Percentiles rank a stretch among this genome's conserved stretches.
Evolutionary conservation across 2,329 filamentous ascomycete genomes (phyloP).

Genomic region (Trichoderma lentiforme): DNA sequence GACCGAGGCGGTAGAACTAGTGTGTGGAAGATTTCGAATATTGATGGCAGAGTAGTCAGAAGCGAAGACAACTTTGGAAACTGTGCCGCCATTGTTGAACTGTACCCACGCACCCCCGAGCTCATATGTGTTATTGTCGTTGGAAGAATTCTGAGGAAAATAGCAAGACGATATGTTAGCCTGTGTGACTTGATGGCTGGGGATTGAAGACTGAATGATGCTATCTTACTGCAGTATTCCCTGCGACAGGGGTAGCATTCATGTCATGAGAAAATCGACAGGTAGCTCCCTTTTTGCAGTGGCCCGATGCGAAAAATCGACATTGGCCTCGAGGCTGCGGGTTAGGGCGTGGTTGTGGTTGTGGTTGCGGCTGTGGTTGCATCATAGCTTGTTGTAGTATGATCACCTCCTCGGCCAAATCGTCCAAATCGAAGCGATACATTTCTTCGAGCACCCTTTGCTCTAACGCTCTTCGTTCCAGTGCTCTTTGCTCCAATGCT

Average conservation of each 20-base stretch:
- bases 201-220: not conserved
- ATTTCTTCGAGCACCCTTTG: not conserved
- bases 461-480: not conserved
- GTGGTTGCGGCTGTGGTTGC: not conserved
- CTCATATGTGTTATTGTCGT: not conserved
- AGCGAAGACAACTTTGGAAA: constrained; percentile 29
- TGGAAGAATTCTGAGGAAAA: not conserved
- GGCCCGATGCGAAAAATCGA: not conserved
- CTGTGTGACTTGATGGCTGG: not conserved
- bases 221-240: not conserved
- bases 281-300: not conserved
- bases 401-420: not conserved
- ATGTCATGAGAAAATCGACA: constrained; percentile 5
- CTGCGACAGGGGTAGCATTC: not conserved
- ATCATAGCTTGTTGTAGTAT: not conserved
- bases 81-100: constrained; percentile 32
- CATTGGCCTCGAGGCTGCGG: not conserved
- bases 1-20: constrained; percentile 18
- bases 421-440: too few relatives aligned
- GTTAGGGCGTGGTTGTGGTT: not conserved
- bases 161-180: not conserved
- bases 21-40: constrained; percentile 28
- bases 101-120: constrained; percentile 28
- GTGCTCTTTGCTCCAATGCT: not conserved
- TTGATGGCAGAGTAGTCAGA: constrained; percentile 38